These are phyloP conservation scores for Limnanthes douglasii DNA, from an alignment of 345 rosid genomes.

Conservation along the genomic window DNA sequence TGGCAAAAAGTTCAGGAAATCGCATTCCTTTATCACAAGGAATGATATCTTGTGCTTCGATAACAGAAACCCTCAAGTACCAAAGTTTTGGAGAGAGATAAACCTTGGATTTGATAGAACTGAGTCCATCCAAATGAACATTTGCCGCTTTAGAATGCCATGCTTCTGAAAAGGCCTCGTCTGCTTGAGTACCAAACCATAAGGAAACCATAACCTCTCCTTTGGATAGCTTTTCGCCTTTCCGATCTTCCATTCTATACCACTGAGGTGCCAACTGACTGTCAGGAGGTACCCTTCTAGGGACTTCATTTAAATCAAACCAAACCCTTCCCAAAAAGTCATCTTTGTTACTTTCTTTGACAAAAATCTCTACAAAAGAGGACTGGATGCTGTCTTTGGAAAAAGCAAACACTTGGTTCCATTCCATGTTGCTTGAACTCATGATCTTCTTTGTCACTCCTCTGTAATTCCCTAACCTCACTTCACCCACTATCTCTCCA, in stretches of 20 bases:
- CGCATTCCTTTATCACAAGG: conserved; percentile 34
- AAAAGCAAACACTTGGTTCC: conserved; percentile 70
- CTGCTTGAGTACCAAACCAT: conserved; percentile 84
- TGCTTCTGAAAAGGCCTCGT: conserved; percentile 57
- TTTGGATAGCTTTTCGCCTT: conserved; percentile 20
- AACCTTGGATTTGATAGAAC: conserved; percentile 50
- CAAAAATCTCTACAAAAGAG: conserved; percentile 46
- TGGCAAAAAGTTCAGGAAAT: conserved; percentile 36
- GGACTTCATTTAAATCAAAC: conserved; percentile 56
- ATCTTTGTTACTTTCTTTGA: conserved; percentile 39
- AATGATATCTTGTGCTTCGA: conserved; percentile 59
- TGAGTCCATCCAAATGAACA: conserved; percentile 41
- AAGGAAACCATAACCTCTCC: conserved; percentile 51
- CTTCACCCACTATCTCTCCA: conserved; percentile 42
- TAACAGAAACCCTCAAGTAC: conserved; percentile 47
- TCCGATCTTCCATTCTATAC: conserved; percentile 49
- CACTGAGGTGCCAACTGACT: conserved; percentile 68
- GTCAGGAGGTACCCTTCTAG: conserved; percentile 57
- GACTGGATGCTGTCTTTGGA: conserved; percentile 71
- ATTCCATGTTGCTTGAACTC: conserved; percentile 20
- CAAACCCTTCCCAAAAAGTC: conserved; percentile 49
- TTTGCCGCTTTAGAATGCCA: conserved; percentile 70
- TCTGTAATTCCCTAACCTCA: conserved; percentile 52
- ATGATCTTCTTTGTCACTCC: conserved; percentile 44
- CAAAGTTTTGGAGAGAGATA: conserved; percentile 63